Evolutionary conservation across 768 basidiomycete genomes (phyloP).

Genomic region (Coprinopsis marcescibilis): DNA sequence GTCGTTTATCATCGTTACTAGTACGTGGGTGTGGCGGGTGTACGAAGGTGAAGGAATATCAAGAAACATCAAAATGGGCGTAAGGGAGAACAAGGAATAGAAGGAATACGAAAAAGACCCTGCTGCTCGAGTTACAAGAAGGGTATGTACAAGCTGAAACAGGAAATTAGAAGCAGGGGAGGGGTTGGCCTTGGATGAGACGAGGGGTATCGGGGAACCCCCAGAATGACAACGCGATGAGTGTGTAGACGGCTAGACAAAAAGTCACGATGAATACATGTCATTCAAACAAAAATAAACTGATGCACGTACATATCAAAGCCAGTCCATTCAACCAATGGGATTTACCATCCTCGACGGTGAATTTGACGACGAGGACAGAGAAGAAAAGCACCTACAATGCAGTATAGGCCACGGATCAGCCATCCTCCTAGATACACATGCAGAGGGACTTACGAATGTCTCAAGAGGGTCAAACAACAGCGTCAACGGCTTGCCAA

Average conservation of each 20-base stretch:
- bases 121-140: no score
- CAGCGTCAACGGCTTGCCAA: constrained; percentile 34
- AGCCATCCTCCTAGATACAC: background rate
- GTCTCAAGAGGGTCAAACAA: constrained; percentile 36
- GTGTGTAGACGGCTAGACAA: constrained; percentile 28
- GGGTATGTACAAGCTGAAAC: background rate
- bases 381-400: constrained; percentile 33
- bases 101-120: no score
- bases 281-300: background rate
- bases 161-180: constrained; percentile 20
- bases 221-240: constrained; percentile 35
- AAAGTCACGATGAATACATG: constrained; percentile 1
- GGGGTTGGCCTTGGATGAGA: constrained; percentile 26
- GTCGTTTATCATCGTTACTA: no score
- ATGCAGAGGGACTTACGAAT: constrained; percentile 20
- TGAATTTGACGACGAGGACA: constrained; percentile 37
- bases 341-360: constrained; percentile 41
- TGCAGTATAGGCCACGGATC: background rate
- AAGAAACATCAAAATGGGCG: no score
- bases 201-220: constrained; percentile 32
- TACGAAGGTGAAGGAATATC: no score
- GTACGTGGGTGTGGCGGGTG: no score
- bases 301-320: constrained; percentile 27
- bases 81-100: no score
- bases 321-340: constrained; percentile 42